A percentile compares a stretch with the other conserved stretches of the same genome.
Conservation (phyloP, 352 stramenopile species). For the Phytopythium chamaehyphon region DNA sequence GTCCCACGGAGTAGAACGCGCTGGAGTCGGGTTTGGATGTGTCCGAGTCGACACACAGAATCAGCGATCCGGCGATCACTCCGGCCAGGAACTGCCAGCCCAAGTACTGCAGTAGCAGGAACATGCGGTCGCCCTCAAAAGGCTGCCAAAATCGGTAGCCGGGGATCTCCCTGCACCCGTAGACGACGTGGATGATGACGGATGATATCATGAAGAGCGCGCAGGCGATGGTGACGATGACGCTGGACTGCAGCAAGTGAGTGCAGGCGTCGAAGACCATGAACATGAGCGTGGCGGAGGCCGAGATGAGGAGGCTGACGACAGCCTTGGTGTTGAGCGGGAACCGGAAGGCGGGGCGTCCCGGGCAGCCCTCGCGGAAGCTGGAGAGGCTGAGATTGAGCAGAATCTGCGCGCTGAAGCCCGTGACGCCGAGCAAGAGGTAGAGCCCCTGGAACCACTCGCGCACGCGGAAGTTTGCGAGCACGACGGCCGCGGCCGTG, state of each 20-base stretch:
- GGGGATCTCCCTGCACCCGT: conserved; percentile 41
- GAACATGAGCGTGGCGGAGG: conserved; percentile 39
- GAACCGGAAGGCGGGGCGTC: conserved; percentile 15
- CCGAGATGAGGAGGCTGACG: conserved; percentile 43
- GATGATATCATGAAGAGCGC: conserved; percentile 39
- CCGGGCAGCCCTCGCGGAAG: conserved; percentile 23
- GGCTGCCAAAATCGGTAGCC: conserved; percentile 50
- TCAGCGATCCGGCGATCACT: conserved; percentile 31
- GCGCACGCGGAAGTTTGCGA: conserved; percentile 31
- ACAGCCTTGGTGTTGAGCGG: conserved; percentile 43
- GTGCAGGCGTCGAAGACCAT: conserved; percentile 35
- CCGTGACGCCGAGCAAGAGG: conserved; percentile 39
- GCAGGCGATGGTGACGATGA: conserved; percentile 28
- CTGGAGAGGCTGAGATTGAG: conserved; percentile 53
- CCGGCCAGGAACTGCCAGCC: conserved; percentile 55
- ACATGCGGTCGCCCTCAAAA: conserved; percentile 46
- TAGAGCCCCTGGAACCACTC: conserved; percentile 56
- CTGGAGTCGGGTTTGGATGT: conserved; percentile 7
- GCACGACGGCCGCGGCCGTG: conserved; percentile 31
- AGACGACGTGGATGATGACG: conserved; percentile 46
- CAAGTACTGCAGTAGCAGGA: conserved; percentile 56
- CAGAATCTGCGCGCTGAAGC: conserved; percentile 52
- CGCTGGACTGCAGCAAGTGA: conserved; percentile 22
- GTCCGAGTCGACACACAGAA: conserved; percentile 23
- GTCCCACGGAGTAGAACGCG: conserved; percentile 12